Conservation (phyloP, 1,139 yeast species). For the Kodamaea derodonti region DNA sequence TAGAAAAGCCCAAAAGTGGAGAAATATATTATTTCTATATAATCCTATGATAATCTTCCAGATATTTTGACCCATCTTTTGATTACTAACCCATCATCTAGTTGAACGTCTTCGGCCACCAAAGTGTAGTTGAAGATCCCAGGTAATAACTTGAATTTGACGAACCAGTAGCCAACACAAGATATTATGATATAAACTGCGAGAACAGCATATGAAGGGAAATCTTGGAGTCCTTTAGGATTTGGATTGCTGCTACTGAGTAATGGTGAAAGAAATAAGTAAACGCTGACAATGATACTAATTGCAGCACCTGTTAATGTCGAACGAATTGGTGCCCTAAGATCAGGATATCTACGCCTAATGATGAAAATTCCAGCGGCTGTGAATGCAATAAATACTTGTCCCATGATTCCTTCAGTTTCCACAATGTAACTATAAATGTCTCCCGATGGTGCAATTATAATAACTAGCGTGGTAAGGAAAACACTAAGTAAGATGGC, state of each 20-base stretch:
- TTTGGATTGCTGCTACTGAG: constrained; percentile 35
- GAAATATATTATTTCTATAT: neutral
- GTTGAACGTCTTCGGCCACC: constrained; percentile 30
- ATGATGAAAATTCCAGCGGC: constrained; percentile 53
- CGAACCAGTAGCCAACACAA: constrained; percentile 44
- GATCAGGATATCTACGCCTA: constrained; percentile 42
- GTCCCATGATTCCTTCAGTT: constrained; percentile 68
- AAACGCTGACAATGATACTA: constrained; percentile 35
- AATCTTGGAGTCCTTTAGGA: constrained; percentile 36
- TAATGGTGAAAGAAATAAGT: constrained; percentile 48
- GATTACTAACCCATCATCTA: constrained; percentile 53
- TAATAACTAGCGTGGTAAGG: constrained; percentile 39
- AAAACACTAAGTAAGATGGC: constrained; percentile 37
- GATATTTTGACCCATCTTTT: constrained; percentile 46
- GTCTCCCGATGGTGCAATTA: constrained; percentile 73
- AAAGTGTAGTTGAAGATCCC: constrained; percentile 39
- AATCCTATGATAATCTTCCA: constrained; percentile 4
- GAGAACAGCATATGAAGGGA: constrained; percentile 53
- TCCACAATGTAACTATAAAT: constrained; percentile 74
- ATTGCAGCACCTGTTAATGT: constrained; percentile 41
- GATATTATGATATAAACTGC: constrained; percentile 32
- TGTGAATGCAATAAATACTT: constrained; percentile 44
- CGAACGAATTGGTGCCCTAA: constrained; percentile 48
- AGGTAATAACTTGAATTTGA: constrained; percentile 46
- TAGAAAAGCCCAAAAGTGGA: neutral